phyloP scores from a whole-genome alignment of 225 moss, liverwort and hornwort species.

The Climacium dendroides region DNA sequence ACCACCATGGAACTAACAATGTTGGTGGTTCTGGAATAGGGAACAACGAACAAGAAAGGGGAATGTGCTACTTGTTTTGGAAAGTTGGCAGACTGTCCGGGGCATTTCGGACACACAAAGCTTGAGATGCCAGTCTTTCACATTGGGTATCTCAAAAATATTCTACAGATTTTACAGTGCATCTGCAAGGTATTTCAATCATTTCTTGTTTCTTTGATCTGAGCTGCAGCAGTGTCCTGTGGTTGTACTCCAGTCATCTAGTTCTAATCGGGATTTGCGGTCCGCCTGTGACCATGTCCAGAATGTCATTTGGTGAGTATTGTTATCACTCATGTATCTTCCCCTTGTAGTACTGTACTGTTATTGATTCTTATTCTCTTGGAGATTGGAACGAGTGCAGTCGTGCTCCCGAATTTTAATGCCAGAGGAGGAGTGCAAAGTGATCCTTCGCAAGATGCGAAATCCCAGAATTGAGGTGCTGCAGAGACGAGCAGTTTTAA shows the following conservation, averaged over 20 bases:
- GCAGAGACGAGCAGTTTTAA: slow-evolving; percentile 86
- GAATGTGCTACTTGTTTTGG: slow-evolving; percentile 95
- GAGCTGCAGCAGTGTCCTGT: not conserved
- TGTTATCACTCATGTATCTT: not conserved
- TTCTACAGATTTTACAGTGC: slow-evolving; percentile 83
- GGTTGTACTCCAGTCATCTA: not conserved
- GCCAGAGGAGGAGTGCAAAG: slow-evolving; percentile 85
- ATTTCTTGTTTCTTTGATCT: not conserved
- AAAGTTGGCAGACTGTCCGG: slow-evolving; percentile 90
- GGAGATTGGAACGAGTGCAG: slow-evolving; percentile 24
- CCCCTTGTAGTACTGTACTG: not conserved
- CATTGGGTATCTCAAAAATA: slow-evolving; percentile 92
- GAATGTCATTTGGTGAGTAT: not conserved
- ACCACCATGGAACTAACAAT: not conserved
- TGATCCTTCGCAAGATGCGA: slow-evolving; percentile 75
- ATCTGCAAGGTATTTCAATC: slow-evolving; percentile 75
- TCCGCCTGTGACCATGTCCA: not conserved
- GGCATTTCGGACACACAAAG: slow-evolving; percentile 89
- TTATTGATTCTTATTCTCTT: not conserved
- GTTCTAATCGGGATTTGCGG: not conserved
- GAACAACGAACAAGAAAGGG: slow-evolving; percentile 93
- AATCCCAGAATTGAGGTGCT: slow-evolving; percentile 83
- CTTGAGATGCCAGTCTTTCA: slow-evolving; percentile 98
- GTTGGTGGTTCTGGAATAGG: slow-evolving; percentile 32
- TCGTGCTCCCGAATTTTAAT: slow-evolving; percentile 85